Evolutionary conservation across 2,329 filamentous ascomycete genomes (phyloP).

Genomic region (Metarhizium guizhouense): DNA sequence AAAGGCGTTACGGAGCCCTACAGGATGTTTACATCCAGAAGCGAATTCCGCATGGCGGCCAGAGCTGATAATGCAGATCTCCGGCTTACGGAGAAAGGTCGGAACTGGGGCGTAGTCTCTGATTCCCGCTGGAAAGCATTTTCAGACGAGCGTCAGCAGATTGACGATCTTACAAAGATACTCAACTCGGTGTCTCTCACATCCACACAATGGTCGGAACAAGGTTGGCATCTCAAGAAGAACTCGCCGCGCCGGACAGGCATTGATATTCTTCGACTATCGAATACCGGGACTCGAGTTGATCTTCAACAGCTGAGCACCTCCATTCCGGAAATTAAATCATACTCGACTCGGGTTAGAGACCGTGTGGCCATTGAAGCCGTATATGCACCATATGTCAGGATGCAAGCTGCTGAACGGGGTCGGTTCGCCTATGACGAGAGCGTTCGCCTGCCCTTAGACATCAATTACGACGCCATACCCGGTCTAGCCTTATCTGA

Average conservation of each 20-base stretch:
- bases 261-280: constrained; percentile 69
- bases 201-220: constrained; percentile 56
- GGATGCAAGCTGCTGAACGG: constrained; percentile 58
- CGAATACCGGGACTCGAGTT: constrained; percentile 36
- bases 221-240: constrained; percentile 59
- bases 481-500: constrained; percentile 74
- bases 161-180: constrained; percentile 53
- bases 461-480: constrained; percentile 68
- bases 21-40: constrained; percentile 94
- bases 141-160: constrained; percentile 54
- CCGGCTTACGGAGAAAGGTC: constrained; percentile 72
- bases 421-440: constrained; percentile 69
- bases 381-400: constrained; percentile 78
- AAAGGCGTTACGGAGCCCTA: constrained; percentile 97
- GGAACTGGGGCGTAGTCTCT: constrained; percentile 67
- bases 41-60: constrained; percentile 88
- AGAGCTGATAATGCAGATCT: constrained; percentile 91
- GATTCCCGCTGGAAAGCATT: constrained; percentile 70
- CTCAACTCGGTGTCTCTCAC: constrained; percentile 52
- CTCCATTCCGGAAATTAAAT: constrained; percentile 46
- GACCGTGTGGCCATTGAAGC: constrained; percentile 72
- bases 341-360: constrained; percentile 50
- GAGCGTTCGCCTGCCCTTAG: constrained; percentile 56
- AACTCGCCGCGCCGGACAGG: constrained; percentile 62
- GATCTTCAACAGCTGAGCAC: constrained; percentile 45